Evolutionary conservation across 139 green algal species (phyloP).

Genomic region (Chlorella ohadii): DNA sequence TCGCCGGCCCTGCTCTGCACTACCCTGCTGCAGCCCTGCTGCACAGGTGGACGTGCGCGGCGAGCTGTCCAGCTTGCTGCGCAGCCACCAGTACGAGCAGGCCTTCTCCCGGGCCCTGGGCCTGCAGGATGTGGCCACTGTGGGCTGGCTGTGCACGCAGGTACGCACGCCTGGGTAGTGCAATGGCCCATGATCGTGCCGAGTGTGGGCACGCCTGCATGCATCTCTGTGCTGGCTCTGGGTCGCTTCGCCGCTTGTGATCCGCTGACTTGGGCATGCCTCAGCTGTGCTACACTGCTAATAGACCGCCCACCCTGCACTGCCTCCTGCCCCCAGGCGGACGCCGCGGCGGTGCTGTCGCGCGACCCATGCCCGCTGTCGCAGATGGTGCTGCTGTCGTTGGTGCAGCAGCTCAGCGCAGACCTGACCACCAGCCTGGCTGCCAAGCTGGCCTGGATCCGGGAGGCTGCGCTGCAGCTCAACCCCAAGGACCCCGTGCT

Average conservation of each 20-base stretch:
- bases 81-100: conserved; percentile 53
- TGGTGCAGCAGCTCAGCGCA: conserved; percentile 81
- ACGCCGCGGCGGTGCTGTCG: conserved; percentile 36
- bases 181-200: too few species aligned
- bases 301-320: not conserved
- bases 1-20: not conserved
- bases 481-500: conserved; percentile 68
- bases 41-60: conserved; percentile 16
- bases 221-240: too few species aligned
- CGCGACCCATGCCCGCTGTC: conserved; percentile 57
- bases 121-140: conserved; percentile 64
- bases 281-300: not conserved
- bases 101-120: conserved; percentile 66
- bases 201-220: too few species aligned
- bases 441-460: conserved; percentile 82
- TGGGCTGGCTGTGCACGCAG: conserved; percentile 83
- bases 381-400: conserved; percentile 78
- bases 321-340: not conserved
- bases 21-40: not conserved
- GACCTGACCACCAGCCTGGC: conserved; percentile 55
- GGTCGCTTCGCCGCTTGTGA: too few species aligned
- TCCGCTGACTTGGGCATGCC: too few species aligned
- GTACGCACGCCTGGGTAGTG: not conserved
- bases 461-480: conserved; percentile 62
- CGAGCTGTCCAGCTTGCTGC: conserved; percentile 34